phyloP scores from a whole-genome alignment of 345 rosid species.

The Moricandia arvensis region DNA sequence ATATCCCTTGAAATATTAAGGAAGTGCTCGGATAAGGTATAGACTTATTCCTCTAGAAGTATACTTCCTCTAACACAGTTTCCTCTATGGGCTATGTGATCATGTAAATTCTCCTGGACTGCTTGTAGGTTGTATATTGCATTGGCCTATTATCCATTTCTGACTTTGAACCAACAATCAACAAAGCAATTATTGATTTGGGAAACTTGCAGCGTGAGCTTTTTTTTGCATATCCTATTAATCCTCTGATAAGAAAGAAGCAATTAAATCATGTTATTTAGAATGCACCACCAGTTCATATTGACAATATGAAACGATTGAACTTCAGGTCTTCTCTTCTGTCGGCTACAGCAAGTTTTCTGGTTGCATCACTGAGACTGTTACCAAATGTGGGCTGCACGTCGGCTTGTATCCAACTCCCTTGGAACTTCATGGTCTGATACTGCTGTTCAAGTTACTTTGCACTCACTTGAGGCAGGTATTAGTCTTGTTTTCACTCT shows the following conservation, averaged over 20 bases:
- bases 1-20: slow-evolving; percentile 59
- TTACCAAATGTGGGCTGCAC: slow-evolving; percentile 49
- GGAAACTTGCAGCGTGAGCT: slow-evolving; percentile 56
- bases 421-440: slow-evolving; percentile 71
- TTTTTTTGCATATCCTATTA: slow-evolving; percentile 9
- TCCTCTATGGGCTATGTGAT: neutral
- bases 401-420: slow-evolving; percentile 46
- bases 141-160: slow-evolving; percentile 82
- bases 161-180: slow-evolving; percentile 60
- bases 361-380: slow-evolving; percentile 52
- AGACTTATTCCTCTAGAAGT: neutral
- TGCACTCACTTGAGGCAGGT: slow-evolving; percentile 76
- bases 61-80: neutral
- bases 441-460: slow-evolving; percentile 58
- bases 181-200: slow-evolving; percentile 50
- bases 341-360: slow-evolving; percentile 48
- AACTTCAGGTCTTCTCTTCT: slow-evolving; percentile 63
- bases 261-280: neutral
- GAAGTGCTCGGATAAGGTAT: slow-evolving; percentile 59
- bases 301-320: neutral
- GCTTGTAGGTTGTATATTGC: slow-evolving; percentile 50
- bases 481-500: neutral
- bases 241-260: neutral
- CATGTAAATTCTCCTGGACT: neutral
- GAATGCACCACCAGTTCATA: neutral